Evolutionary conservation across 2,329 filamentous ascomycete genomes (phyloP).

Genomic region (Fusarium sp.): DNA sequence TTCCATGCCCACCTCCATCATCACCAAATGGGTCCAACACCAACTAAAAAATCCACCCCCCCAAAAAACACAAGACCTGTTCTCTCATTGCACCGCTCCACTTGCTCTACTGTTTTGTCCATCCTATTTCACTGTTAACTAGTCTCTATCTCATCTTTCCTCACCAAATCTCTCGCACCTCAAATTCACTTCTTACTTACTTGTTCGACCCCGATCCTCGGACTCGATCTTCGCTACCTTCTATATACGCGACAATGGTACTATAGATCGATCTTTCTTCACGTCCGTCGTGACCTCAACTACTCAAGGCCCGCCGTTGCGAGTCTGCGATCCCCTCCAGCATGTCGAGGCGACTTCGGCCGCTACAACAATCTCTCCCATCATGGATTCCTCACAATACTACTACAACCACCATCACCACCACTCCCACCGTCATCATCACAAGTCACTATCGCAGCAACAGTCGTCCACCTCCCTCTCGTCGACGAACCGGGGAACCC

Average conservation of each 20-base stretch:
- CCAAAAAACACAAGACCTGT: constrained; percentile 45
- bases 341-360: constrained; percentile 45
- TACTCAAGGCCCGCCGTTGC: constrained; percentile 39
- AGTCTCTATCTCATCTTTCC: constrained; percentile 36
- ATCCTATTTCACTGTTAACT: constrained; percentile 36
- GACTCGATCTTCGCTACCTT: constrained; percentile 18
- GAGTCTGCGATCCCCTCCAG: constrained; percentile 40
- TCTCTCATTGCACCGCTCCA: constrained; percentile 39
- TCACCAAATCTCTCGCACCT: constrained; percentile 34
- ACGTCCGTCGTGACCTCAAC: constrained; percentile 40
- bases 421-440: constrained; percentile 40
- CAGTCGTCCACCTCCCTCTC: constrained; percentile 46
- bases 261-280: constrained; percentile 42
- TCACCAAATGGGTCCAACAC: constrained; percentile 43
- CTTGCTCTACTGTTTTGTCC: constrained; percentile 40
- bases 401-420: constrained; percentile 39
- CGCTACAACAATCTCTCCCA: constrained; percentile 38
- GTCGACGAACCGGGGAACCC: constrained; percentile 40
- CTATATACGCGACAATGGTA: constrained; percentile 39
- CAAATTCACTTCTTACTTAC: constrained; percentile 15
- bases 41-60: constrained; percentile 41
- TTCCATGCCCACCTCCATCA: constrained; percentile 43
- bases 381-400: constrained; percentile 47
- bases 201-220: constrained; percentile 3
- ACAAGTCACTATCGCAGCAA: constrained; percentile 47